Evolutionary conservation across 192 early-diverging fungal genomes (phyloP).

Genomic region (Linnemannia exigua): DNA sequence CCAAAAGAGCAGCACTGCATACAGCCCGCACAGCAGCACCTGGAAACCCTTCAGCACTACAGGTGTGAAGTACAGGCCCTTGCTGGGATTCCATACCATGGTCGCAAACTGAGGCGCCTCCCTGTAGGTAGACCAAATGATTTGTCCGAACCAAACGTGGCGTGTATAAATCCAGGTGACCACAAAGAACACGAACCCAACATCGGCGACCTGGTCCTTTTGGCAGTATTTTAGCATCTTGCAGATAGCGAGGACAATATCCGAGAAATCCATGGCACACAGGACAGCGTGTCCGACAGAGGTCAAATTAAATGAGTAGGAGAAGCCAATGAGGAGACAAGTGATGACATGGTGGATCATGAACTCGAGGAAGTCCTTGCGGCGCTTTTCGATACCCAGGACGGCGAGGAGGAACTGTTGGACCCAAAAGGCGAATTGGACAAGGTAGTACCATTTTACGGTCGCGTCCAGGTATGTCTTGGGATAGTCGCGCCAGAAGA

Average conservation of each 20-base stretch:
- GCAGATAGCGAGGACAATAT: slow-evolving; percentile 71
- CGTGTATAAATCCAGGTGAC: slow-evolving; percentile 83
- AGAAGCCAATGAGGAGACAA: slow-evolving; percentile 66
- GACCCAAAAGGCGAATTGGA: slow-evolving; percentile 74
- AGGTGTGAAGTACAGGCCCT: slow-evolving; percentile 61
- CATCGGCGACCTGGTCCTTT: slow-evolving; percentile 67
- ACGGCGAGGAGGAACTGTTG: slow-evolving; percentile 73
- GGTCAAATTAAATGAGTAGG: slow-evolving; percentile 72
- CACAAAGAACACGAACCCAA: slow-evolving; percentile 78
- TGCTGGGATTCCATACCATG: slow-evolving; percentile 63
- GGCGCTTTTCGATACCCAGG: slow-evolving; percentile 72
- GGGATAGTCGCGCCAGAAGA: slow-evolving; percentile 71
- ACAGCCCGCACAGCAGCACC: slow-evolving; percentile 65
- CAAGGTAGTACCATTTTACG: slow-evolving; percentile 73
- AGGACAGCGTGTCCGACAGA: slow-evolving; percentile 74
- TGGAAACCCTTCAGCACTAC: slow-evolving; percentile 65
- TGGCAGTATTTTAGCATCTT: slow-evolving; percentile 82
- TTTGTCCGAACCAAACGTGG: slow-evolving; percentile 77
- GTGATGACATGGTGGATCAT: slow-evolving; percentile 77
- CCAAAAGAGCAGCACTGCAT: slow-evolving; percentile 75
- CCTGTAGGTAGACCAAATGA: slow-evolving; percentile 71
- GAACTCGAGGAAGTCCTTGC: slow-evolving; percentile 70
- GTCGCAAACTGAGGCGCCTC: slow-evolving; percentile 63
- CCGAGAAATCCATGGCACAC: slow-evolving; percentile 75
- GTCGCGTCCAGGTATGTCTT: slow-evolving; percentile 56